Base-by-base conservation (phyloP, 352 stramenopile genomes). In the Phytophthora megakarya region DNA sequence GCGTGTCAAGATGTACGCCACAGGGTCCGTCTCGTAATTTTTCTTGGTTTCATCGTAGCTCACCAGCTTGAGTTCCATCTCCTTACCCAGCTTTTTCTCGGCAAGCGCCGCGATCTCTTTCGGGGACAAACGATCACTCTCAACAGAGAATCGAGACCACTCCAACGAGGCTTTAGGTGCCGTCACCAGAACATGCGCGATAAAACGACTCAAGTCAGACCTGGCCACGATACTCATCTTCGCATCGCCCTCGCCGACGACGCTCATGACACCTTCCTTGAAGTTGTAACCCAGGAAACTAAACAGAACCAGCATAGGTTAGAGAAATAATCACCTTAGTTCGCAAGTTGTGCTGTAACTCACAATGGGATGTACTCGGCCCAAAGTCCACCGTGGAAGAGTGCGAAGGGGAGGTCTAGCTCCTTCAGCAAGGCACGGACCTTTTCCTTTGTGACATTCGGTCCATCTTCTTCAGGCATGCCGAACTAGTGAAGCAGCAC, bases 61-160 rank as follows among this genome's bases (percentile, higher is more conserved):
- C 11, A 61, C 40, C 22, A 51, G 30, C 1, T 44, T 63, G 37
- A 70, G n/a, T 28, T 70, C 49, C 23, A 67, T 59, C 49, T 70
- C 70, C 54, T 61, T 74, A 35, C 49, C 55, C 30, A 70, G n/a
- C 54, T 70, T 73, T 42, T 70, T 65, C 49, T 70, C 66, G 1
- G 50, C 37, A 22, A 66, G 48, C 16, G 19, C 60, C 16, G 53
- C 49, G 19, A 70, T 62, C 47, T 73, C 66, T 18, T 62, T 58
- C 11, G 60, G 48, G 4, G 59, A 61, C 60, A 53, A 35, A 21
- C 60, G 66, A 37, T 65, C 47, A 11, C 59, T 61, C 44, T 70
- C 60, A 23, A 73, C 33, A 4, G 52, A 59, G 21, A 73, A 50
- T 10, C 44, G 46, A 13, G 54, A 37, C 66, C 60, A 73, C 30